Base-by-base conservation (phyloP, 345 rosid species). In the Iberis pinnata region DNA sequence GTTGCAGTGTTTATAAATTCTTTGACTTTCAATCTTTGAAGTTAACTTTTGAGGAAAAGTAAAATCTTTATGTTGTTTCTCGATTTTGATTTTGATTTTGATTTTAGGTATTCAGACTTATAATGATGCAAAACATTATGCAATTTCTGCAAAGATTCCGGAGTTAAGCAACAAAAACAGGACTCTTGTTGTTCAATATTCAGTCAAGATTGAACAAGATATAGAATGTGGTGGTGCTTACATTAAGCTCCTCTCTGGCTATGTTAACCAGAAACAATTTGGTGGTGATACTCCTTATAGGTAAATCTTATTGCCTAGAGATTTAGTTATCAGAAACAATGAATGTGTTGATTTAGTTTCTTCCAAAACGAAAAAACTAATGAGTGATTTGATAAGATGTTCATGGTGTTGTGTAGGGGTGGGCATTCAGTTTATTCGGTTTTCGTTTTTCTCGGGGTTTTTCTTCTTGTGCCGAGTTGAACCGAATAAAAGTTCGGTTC, bases 231-330 rank as follows among this genome's bases (percentile, higher is more conserved):
- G 98, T 6, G 98, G 98, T 15, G 96, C 89, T 40, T 87, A 90
- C 74, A 80, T 90, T 54, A 87, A 90, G 79, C 95, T 90, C 64
- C 88, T 68, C 52, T 90, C 96, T n/a, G 89, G 89, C 20, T 87
- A 77, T 62, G 96, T 90, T 24, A 90, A 87, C 73, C 98, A 90
- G 67, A 90, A 90, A 76, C 89, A 87, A 68, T 90, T 79, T 74
- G 98, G 98, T 37, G 98, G 98, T n/a, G 98, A 90, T 66, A 82
- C 98, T 46, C 98, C 98, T 47, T 90, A 84, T 70, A 84, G 92
- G 98, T 90, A 40, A 29, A 9, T 35, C 53, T 13, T 63, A 10
- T 54, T 46, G 20, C 61, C 17, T 53, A 11, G 25, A 45, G 11
- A 11, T 18, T 43, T 35, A 43, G 40, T 22, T 49, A 24, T 16